Evolutionary conservation across 2,329 filamentous ascomycete species (phyloP).

Genomic region (Epichloe uncinata): DNA sequence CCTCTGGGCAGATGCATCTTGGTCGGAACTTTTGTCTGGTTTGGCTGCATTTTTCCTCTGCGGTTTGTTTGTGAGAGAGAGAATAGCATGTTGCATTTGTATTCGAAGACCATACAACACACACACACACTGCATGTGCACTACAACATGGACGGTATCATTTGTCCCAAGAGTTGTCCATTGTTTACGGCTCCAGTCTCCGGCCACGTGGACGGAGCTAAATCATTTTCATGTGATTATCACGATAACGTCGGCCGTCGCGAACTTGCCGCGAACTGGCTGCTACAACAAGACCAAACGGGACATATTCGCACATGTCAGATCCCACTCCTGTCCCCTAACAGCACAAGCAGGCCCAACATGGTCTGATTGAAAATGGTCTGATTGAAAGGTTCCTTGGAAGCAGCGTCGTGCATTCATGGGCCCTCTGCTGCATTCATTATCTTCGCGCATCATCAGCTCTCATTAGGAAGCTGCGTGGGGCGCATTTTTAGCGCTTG

Average conservation of each 20-base stretch:
- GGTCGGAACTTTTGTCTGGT: neutral
- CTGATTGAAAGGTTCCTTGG: no score
- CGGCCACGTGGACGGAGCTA: constrained; percentile 4
- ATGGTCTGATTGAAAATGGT: no score
- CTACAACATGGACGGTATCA: neutral
- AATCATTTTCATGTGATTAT: neutral
- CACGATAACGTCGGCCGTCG: neutral
- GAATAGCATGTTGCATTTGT: neutral
- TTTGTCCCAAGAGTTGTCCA: neutral
- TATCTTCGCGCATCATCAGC: neutral
- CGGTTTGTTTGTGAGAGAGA: neutral
- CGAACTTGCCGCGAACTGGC: no score
- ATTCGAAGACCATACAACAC: neutral
- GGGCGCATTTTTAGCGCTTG: no score
- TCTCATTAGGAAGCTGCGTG: neutral
- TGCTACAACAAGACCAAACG: neutral
- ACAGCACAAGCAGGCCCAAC: no score
- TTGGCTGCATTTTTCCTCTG: no score
- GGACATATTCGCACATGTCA: neutral
- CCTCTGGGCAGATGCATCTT: neutral
- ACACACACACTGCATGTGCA: neutral
- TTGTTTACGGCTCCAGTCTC: neutral
- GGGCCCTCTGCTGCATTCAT: no score
- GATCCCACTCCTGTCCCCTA: neutral
- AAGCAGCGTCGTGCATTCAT: neutral